A percentile compares a stretch with the other conserved stretches of the same genome.
These are phyloP conservation scores for Pythium monospermum DNA, from an alignment of 352 stramenopile genomes.

Conservation along the genomic window DNA sequence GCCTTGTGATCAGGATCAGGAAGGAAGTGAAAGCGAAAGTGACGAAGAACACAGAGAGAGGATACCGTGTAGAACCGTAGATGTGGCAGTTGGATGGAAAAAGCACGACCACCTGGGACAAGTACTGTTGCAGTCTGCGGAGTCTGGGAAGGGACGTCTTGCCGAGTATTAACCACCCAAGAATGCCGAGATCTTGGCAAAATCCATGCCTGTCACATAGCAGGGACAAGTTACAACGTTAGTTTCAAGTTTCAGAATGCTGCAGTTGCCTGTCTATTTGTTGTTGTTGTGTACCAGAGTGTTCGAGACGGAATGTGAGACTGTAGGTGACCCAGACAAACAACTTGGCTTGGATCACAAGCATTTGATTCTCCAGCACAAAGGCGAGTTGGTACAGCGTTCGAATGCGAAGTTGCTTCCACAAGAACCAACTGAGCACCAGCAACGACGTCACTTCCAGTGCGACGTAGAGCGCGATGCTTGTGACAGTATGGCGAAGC, in stretches of 20 bases:
- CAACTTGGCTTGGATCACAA: conserved; percentile 32
- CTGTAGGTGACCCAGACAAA: conserved; percentile 31
- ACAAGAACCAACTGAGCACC: not conserved
- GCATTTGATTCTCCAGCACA: conserved; percentile 34
- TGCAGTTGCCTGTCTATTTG: too few relatives aligned
- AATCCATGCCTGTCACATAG: not conserved
- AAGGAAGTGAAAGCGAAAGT: not conserved
- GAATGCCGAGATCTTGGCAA: not conserved
- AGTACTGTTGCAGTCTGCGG: not conserved
- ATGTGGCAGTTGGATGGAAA: too few relatives aligned
- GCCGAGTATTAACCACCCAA: not conserved
- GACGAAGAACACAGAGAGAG: not conserved
- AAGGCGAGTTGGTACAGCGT: conserved; percentile 47
- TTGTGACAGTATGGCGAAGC: not conserved
- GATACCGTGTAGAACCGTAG: too few relatives aligned
- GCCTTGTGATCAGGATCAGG: not conserved
- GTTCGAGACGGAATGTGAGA: conserved; percentile 10
- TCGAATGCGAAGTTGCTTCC: conserved; percentile 4
- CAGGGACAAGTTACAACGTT: not conserved
- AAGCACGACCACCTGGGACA: too few relatives aligned
- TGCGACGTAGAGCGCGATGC: conserved; percentile 6
- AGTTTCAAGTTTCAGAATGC: too few relatives aligned
- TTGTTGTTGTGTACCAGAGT: conserved; percentile 12
- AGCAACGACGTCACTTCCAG: conserved; percentile 17
- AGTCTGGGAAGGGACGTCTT: not conserved